A percentile compares a stretch with the other conserved stretches of the same genome.
Evolutionary conservation across 1,139 yeast genomes (phyloP).

Genomic region (Yamadazyma spencermartinsiae): DNA sequence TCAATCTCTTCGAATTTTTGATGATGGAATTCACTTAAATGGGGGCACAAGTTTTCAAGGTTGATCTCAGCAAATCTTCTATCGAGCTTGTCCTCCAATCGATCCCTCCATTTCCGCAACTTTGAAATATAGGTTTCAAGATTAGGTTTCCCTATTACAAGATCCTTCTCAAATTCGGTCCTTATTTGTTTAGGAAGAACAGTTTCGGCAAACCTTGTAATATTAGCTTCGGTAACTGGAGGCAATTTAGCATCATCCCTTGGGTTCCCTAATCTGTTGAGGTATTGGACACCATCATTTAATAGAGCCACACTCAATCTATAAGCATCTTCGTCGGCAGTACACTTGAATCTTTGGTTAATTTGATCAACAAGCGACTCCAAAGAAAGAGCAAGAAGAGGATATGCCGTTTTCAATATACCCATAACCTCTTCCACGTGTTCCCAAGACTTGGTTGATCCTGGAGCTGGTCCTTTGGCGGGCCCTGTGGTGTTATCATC

Average conservation of each 20-base stretch:
- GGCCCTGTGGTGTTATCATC: constrained; percentile 7
- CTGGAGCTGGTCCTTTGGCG: constrained; percentile 9
- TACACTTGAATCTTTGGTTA: constrained; percentile 89
- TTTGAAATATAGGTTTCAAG: constrained; percentile 83
- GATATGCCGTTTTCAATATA: constrained; percentile 93
- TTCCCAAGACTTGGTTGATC: constrained; percentile 78
- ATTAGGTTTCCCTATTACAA: constrained; percentile 84
- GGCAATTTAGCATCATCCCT: constrained; percentile 88
- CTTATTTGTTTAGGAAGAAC: constrained; percentile 88
- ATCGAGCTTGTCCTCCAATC: constrained; percentile 89
- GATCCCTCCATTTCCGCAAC: constrained; percentile 88
- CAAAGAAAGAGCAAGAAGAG: constrained; percentile 84
- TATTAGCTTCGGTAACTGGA: constrained; percentile 86
- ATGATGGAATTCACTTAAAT: constrained; percentile 93
- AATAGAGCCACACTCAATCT: constrained; percentile 87
- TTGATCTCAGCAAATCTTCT: constrained; percentile 75
- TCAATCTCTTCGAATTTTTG: constrained; percentile 98
- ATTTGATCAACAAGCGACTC: constrained; percentile 96
- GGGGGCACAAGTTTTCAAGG: constrained; percentile 90
- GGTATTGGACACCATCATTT: constrained; percentile 89
- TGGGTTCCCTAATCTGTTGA: constrained; percentile 82
- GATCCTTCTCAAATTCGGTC: constrained; percentile 89
- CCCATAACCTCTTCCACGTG: constrained; percentile 95
- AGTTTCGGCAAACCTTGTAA: constrained; percentile 88
- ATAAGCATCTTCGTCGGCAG: constrained; percentile 95